phyloP scores from a whole-genome alignment of 306 rosid genomes.

The Sesbania bispinosa region DNA sequence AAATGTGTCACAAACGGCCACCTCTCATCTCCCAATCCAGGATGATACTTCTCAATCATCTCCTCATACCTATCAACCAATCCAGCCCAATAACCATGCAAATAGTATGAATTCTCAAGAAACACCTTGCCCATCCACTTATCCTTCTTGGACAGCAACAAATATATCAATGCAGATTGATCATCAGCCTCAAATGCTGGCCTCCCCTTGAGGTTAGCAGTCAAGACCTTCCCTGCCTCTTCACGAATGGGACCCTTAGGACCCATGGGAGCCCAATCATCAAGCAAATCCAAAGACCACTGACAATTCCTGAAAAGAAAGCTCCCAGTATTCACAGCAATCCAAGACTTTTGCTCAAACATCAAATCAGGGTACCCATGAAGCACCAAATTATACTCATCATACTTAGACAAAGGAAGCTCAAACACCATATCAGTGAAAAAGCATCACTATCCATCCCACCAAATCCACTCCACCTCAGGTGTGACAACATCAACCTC shows the following conservation, averaged over 20 bases:
- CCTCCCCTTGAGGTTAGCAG: conserved; percentile 87
- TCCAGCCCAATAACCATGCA: conserved; percentile 99
- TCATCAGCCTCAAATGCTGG: conserved; percentile 98
- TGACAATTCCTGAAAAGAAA: conserved; percentile 88
- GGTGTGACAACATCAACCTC: conserved; percentile 86
- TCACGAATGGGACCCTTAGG: conserved; percentile 81
- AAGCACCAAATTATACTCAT: conserved; percentile 65
- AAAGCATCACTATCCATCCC: conserved; percentile 99
- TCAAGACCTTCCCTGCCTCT: conserved; percentile 85
- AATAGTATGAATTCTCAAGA: conserved; percentile 83
- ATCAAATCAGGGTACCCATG: conserved; percentile 96
- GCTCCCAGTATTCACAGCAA: conserved; percentile 91
- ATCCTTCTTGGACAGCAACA: conserved; percentile 80
- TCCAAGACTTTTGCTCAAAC: conserved; percentile 95
- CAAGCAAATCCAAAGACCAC: conserved; percentile 97
- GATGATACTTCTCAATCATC: conserved; percentile 96
- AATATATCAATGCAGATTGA: conserved; percentile 90
- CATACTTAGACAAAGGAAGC: conserved; percentile 69
- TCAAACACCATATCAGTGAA: conserved; percentile 92
- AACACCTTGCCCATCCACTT: conserved; percentile 91
- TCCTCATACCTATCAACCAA: conserved; percentile 95
- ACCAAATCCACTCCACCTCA: conserved; percentile 99
- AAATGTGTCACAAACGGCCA: conserved; percentile 99
- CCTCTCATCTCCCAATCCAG: conserved; percentile 93
- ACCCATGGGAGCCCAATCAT: conserved; percentile 99